These are phyloP conservation scores for Paracorniculantispora psalliotae DNA, from an alignment of 2,329 filamentous ascomycete genomes.

Conservation along the genomic window DNA sequence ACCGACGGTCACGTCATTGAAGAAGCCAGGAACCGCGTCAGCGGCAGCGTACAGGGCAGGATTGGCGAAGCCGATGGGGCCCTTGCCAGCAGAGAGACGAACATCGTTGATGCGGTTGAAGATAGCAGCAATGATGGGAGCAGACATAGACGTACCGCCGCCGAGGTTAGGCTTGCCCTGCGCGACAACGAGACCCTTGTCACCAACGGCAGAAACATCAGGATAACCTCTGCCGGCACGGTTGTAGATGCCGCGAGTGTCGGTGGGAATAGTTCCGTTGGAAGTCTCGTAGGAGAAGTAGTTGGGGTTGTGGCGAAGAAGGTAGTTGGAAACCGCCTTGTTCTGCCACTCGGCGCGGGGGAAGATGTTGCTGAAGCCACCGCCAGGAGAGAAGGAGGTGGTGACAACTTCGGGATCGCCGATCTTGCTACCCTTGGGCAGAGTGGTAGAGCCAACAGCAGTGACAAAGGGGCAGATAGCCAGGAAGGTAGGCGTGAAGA, in stretches of 20 bases:
- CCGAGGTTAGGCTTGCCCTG: constrained; percentile 38
- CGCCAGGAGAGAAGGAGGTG: constrained; percentile 38
- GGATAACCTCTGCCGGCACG: constrained; percentile 32
- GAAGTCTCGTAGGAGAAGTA: constrained; percentile 29
- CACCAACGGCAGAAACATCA: constrained; percentile 40
- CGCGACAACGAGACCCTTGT: constrained; percentile 38
- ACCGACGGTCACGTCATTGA: constrained; percentile 23
- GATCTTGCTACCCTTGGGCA: constrained; percentile 35
- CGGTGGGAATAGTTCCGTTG: constrained; percentile 27
- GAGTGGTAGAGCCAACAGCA: constrained; percentile 45
- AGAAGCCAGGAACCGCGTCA: constrained; percentile 4
- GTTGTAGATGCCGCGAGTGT: constrained; percentile 38
- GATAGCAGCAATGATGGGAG: constrained; percentile 18
- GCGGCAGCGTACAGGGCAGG: constrained; percentile 10
- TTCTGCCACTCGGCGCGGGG: constrained; percentile 41
- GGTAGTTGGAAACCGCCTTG: constrained; percentile 33
- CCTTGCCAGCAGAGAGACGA: constrained; percentile 26
- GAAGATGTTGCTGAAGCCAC: constrained; percentile 32
- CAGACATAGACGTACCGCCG: constrained; percentile 26
- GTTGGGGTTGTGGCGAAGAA: constrained; percentile 20
- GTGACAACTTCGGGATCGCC: constrained; percentile 41
- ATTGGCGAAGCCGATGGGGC: constrained; percentile 30
- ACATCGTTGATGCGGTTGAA: constrained; percentile 19
- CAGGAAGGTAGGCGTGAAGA: constrained; percentile 32
- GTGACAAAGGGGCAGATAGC: constrained; percentile 42